Evolutionary conservation across 2,329 filamentous ascomycete genomes (phyloP).

Genomic region (Madurella mycetomatis): DNA sequence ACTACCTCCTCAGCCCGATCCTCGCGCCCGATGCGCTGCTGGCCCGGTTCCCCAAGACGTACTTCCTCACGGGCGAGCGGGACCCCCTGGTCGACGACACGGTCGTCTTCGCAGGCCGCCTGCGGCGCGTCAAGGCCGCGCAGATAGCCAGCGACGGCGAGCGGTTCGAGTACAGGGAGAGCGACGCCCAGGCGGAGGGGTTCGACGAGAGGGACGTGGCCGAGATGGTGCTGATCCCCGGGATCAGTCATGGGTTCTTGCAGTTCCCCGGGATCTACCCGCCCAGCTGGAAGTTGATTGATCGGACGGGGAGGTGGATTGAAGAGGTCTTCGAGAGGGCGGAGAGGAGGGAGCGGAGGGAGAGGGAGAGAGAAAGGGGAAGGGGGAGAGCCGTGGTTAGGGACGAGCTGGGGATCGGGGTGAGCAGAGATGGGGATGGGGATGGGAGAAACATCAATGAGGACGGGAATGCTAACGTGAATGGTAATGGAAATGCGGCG

Average conservation of each 20-base stretch:
- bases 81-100: constrained; percentile 96
- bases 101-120: constrained; percentile 84
- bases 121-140: constrained; percentile 72
- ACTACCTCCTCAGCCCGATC: constrained; percentile 86
- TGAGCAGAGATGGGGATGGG: not conserved
- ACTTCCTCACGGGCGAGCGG: constrained; percentile 89
- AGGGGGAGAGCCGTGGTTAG: constrained; percentile 20
- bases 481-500: constrained; percentile 6
- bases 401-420: no score
- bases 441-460: not conserved
- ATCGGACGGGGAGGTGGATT: constrained; percentile 76
- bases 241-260: constrained; percentile 88
- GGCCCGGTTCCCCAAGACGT: constrained; percentile 85
- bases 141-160: constrained; percentile 47
- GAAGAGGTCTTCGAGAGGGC: constrained; percentile 64
- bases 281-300: constrained; percentile 83
- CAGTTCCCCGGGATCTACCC: constrained; percentile 88
- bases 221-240: constrained; percentile 80
- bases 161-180: constrained; percentile 45
- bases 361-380: constrained; percentile 29
- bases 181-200: constrained; percentile 42
- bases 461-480: constrained; percentile 6
- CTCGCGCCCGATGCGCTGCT: constrained; percentile 82
- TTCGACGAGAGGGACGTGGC: constrained; percentile 73
- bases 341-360: constrained; percentile 39